Percentiles rank a stretch among this genome's conserved stretches.
Evolutionary conservation across 1,284 basidiomycete genomes (phyloP).

Genomic region (Puccinia hordei): DNA sequence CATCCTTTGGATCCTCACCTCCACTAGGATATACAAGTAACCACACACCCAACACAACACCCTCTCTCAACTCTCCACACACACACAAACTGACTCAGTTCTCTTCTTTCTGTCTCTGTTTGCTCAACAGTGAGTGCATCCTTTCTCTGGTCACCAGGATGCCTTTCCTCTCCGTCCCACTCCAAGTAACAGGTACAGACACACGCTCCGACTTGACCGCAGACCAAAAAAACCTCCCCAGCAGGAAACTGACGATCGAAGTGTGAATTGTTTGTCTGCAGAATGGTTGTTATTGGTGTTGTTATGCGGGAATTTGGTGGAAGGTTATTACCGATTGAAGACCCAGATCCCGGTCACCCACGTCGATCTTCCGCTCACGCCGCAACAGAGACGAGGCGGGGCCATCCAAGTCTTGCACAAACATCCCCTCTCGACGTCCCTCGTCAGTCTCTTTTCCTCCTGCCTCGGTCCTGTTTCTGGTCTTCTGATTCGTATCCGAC

Average conservation of each 20-base stretch:
- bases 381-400: constrained; percentile 23
- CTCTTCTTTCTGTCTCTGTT: no score
- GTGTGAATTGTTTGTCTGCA: not conserved
- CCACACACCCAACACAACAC: no score
- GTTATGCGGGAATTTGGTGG: constrained; percentile 8
- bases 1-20: constrained; percentile 38
- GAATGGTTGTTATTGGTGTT: constrained; percentile 29
- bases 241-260: not conserved
- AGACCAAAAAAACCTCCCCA: not conserved
- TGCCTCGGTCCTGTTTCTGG: not conserved
- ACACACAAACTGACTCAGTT: not conserved
- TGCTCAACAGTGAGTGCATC: not conserved
- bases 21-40: constrained; percentile 30
- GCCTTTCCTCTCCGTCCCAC: not conserved
- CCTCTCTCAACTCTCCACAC: not conserved
- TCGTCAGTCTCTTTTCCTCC: not conserved
- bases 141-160: not conserved
- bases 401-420: constrained; percentile 1
- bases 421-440: not conserved
- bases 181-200: constrained; percentile 2
- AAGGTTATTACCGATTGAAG: constrained; percentile 14
- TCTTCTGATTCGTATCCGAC: not conserved
- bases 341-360: constrained; percentile 41
- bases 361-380: constrained; percentile 36
- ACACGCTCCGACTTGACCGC: not conserved